phyloP scores from a whole-genome alignment of 2,329 filamentous ascomycete species.

The Penicillium frequentans region DNA sequence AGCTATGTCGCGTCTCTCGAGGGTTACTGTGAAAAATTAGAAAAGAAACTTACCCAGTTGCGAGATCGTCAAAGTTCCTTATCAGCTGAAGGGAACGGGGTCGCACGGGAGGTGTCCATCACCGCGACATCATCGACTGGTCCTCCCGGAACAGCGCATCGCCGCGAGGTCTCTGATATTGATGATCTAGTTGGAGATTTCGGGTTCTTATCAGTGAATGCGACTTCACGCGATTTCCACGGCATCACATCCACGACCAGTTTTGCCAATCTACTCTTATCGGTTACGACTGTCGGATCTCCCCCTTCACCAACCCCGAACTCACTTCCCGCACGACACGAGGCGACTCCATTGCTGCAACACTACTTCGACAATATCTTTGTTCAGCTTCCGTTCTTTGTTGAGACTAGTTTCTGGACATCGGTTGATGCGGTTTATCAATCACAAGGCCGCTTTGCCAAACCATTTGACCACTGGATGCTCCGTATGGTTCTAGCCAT shows the following conservation, averaged over 20 bases:
- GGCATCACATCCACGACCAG: conserved; percentile 86
- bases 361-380: conserved; percentile 85
- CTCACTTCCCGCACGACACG: conserved; percentile 70
- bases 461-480: conserved; percentile 74
- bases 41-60: conserved; percentile 65
- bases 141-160: conserved; percentile 41
- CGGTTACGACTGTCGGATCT: conserved; percentile 73
- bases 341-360: conserved; percentile 69
- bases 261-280: conserved; percentile 83
- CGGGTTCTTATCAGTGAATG: conserved; percentile 90
- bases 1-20: conserved; percentile 98
- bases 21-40: conserved; percentile 81
- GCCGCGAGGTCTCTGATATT: conserved; percentile 77
- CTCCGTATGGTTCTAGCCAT: conserved; percentile 89
- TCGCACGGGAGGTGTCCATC: conserved; percentile 37
- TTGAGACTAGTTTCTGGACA: conserved; percentile 73
- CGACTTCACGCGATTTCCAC: conserved; percentile 90
- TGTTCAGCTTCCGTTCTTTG: conserved; percentile 76
- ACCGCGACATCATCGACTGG: conserved; percentile 32
- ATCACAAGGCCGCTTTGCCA: conserved; percentile 62
- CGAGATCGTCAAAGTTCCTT: conserved; percentile 32
- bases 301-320: conserved; percentile 56
- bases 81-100: conserved; percentile 25
- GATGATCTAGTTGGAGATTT: conserved; percentile 93
- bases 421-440: conserved; percentile 82